Evolutionary conservation across 495 filamentous ascomycete genomes (phyloP), one percentile per base, ranked within the genome.

Genomic region (Xylaria longipes): DNA sequence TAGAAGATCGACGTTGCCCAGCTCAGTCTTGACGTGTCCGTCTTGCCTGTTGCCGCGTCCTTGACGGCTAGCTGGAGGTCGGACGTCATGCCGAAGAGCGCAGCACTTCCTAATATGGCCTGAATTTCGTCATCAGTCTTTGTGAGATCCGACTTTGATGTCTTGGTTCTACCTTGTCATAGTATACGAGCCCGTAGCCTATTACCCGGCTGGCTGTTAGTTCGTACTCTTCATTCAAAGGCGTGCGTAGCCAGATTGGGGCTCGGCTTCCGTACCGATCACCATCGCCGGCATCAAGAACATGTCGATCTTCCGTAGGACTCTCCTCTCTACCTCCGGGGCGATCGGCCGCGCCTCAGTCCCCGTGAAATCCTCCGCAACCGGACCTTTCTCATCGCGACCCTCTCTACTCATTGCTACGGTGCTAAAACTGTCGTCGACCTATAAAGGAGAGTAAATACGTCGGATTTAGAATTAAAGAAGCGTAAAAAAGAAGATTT

Each of bases 1-100:
- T 93, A 94, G 82, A 94, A 94, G 76, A 93, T 83, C 1, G 90
- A 93, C 0, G 90, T 93, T 22, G 91, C 91, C 92, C 91, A 93
- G 72, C 87, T 89, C 37, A 93, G 84, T 15, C 91, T 86, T 0
- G 85, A 85, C 33, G 64, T 66, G n/a, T 66, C 64, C n/a, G 64
- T 66, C 64, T 54, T 52, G 29, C 46, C 45, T 0, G 64, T 66
- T 1, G 41, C 64, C 33, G 85, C 81, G 11, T 70, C 66, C 35
- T 85, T 75, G 0, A 91, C 79, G 39, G 77, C 73, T 52, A 93
- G 86, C 5, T 79, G 65, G 41, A 93, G 83, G 77, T 94, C 91
- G 25, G 84, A 82, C 0, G 91, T 92, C 91, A 93, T 93, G 71
- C 91, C 91, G 78, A 94, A 92, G 15, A 94, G 84, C 12, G 87